A percentile compares a stretch with the other conserved stretches of the same genome.
Conservation (phyloP, 306 rosid genomes). For the Lathyrus aphaca region DNA sequence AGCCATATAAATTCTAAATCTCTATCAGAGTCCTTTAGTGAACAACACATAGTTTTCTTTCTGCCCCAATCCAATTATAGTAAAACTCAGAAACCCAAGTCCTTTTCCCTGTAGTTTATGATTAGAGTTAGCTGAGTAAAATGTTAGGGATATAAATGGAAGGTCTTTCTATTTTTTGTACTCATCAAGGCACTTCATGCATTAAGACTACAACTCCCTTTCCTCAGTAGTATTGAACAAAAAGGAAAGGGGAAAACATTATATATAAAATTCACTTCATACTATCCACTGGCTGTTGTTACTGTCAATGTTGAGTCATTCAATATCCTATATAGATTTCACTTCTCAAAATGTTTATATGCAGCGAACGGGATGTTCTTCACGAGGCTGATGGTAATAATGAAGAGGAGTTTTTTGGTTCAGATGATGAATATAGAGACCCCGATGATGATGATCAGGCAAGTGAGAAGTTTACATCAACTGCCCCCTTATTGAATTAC, state of each 20-base stretch:
- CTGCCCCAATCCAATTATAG: background rate
- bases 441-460: constrained; percentile 61
- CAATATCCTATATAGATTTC: constrained; percentile 21
- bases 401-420: constrained; percentile 52
- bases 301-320: constrained; percentile 26
- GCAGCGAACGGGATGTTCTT: constrained; percentile 49
- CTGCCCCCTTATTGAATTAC: constrained; percentile 55
- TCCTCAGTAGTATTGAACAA: constrained; percentile 8
- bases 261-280: constrained; percentile 8
- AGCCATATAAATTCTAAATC: background rate
- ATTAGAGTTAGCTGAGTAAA: constrained; percentile 6
- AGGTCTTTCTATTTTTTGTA: background rate
- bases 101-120: background rate
- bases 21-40: background rate
- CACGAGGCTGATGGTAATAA: constrained; percentile 44
- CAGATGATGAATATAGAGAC: constrained; percentile 54
- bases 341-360: constrained; percentile 40
- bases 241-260: constrained; percentile 9
- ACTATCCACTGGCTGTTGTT: constrained; percentile 25
- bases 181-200: background rate
- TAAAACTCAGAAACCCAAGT: background rate
- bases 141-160: background rate
- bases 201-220: constrained; percentile 10
- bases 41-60: background rate
- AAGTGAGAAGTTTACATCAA: constrained; percentile 38